These are phyloP conservation scores for Calcarisporium arbuscula DNA, from an alignment of 2,329 filamentous ascomycete genomes.

Conservation along the genomic window DNA sequence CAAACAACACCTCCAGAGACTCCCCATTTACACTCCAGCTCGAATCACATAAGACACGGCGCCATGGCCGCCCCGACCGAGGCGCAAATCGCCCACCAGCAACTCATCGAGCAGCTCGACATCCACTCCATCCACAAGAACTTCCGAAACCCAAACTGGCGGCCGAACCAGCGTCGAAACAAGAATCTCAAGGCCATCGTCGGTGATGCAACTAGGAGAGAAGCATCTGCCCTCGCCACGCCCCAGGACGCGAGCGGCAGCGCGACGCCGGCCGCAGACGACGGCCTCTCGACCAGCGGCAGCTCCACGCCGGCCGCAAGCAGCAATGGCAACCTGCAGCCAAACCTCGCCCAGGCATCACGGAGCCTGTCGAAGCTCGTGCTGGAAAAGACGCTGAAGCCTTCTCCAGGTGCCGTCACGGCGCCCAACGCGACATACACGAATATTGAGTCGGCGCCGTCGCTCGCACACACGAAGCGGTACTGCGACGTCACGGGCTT, in stretches of 20 bases:
- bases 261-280: slow-evolving; percentile 54
- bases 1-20: neutral
- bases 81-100: slow-evolving; percentile 72
- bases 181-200: slow-evolving; percentile 98
- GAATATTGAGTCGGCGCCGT: slow-evolving; percentile 92
- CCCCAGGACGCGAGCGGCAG: slow-evolving; percentile 70
- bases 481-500: slow-evolving; percentile 97
- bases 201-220: slow-evolving; percentile 78
- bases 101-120: slow-evolving; percentile 85
- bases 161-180: slow-evolving; percentile 89
- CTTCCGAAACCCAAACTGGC: slow-evolving; percentile 88
- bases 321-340: slow-evolving; percentile 35
- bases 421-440: slow-evolving; percentile 82
- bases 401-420: slow-evolving; percentile 17
- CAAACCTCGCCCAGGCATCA: slow-evolving; percentile 83
- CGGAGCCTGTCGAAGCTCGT: slow-evolving; percentile 82
- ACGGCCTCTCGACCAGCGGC: slow-evolving; percentile 51
- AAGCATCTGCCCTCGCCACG: slow-evolving; percentile 80
- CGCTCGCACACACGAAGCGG: slow-evolving; percentile 73
- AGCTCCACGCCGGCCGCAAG: slow-evolving; percentile 48
- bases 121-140: slow-evolving; percentile 79
- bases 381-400: slow-evolving; percentile 68
- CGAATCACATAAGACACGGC: slow-evolving; percentile 22
- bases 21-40: neutral
- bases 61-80: slow-evolving; percentile 60